phyloP scores from a whole-genome alignment of 2,329 filamentous ascomycete species.

The Fusarium euwallaceae region DNA sequence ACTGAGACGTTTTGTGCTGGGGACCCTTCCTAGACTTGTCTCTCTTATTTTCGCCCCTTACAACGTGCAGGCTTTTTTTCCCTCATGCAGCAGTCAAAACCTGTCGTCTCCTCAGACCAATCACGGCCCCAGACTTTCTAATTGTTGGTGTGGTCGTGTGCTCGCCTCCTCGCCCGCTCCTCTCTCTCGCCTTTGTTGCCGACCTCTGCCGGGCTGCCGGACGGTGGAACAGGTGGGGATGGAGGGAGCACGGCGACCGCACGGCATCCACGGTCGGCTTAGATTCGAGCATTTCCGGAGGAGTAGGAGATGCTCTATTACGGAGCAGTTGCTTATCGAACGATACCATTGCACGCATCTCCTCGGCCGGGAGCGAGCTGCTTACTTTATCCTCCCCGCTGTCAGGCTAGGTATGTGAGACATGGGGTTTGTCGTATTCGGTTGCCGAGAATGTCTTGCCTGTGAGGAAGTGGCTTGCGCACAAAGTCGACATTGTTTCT shows the following conservation, averaged over 20 bases:
- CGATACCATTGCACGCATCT: slow-evolving; percentile 15
- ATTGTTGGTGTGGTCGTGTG: slow-evolving; percentile 34
- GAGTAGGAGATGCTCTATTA: slow-evolving; percentile 5
- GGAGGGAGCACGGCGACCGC: not conserved
- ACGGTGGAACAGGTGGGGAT: slow-evolving; percentile 29
- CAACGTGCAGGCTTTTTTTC: not conserved
- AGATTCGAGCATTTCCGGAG: slow-evolving; percentile 18
- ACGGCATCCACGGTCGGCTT: not conserved
- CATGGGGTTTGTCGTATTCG: slow-evolving; percentile 10
- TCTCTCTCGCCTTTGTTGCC: slow-evolving; percentile 20
- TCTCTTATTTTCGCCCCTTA: not conserved
- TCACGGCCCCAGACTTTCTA: slow-evolving; percentile 46
- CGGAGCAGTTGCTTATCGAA: slow-evolving; percentile 11
- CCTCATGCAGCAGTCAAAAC: slow-evolving; percentile 15
- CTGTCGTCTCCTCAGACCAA: slow-evolving; percentile 39
- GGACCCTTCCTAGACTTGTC: not conserved
- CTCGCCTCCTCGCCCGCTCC: not conserved
- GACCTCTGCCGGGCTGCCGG: slow-evolving; percentile 22
- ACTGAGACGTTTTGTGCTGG: not conserved
- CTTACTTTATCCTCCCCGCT: not conserved
- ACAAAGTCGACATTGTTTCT: not conserved
- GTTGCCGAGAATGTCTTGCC: not conserved
- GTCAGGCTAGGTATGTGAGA: not conserved
- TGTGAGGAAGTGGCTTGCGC: not conserved
- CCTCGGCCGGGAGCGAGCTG: slow-evolving; percentile 15